Conservation (phyloP, 805 yeast species). For the Cephaloascus albidus region DNA sequence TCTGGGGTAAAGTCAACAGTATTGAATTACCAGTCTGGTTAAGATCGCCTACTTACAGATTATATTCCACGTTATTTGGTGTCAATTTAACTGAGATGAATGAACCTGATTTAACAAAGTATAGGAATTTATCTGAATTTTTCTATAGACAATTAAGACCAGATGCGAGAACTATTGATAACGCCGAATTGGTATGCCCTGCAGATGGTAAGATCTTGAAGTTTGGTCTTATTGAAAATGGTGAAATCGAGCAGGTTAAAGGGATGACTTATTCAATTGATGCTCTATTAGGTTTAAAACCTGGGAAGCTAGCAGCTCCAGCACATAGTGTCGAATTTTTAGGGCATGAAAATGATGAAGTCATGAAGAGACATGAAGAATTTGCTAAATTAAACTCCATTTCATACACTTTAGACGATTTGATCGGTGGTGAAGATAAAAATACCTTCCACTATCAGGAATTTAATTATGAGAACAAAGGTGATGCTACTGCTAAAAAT, state of each 20-base stretch:
- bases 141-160: conserved; percentile 78
- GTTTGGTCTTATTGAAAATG: conserved; percentile 71
- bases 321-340: conserved; percentile 37
- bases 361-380: conserved; percentile 50
- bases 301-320: conserved; percentile 45
- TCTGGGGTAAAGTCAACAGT: conserved; percentile 91
- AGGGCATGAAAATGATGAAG: conserved; percentile 25
- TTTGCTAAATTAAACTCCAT: conserved; percentile 77
- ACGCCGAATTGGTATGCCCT: conserved; percentile 70
- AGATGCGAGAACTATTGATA: conserved; percentile 69
- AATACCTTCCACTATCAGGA: conserved; percentile 34
- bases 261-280: conserved; percentile 91
- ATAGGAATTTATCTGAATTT: conserved; percentile 79
- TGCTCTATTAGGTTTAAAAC: conserved; percentile 68
- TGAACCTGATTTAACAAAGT: conserved; percentile 68
- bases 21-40: conserved; percentile 82
- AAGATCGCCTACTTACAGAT: conserved; percentile 69
- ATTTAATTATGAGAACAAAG: conserved; percentile 48
- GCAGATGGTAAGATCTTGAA: conserved; percentile 89
- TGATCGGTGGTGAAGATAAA: conserved; percentile 45
- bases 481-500: conserved; percentile 47
- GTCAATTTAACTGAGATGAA: conserved; percentile 85
- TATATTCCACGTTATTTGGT: conserved; percentile 76
- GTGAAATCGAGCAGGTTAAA: conserved; percentile 93
- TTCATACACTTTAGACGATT: conserved; percentile 57